Base-by-base conservation (phyloP, 768 basidiomycete genomes). In the Boletus rufocinnamomeus region DNA sequence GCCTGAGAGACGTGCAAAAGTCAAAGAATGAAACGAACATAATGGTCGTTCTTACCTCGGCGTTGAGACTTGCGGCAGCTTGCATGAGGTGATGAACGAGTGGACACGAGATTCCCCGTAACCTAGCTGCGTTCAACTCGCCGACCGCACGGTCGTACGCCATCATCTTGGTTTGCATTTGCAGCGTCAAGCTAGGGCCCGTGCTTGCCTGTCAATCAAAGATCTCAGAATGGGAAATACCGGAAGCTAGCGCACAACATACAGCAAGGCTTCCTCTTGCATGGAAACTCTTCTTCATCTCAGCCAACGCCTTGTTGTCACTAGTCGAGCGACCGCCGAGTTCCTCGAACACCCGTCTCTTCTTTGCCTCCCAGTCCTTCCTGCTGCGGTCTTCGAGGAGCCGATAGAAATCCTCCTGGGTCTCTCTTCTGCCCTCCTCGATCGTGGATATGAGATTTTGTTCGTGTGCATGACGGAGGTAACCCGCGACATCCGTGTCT, bases 131-230 rank as follows among this genome's bases (percentile, higher is more conserved):
- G 75, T 97, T 95, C 51, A 98, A 77, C 25, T 91, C 85, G 8
- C 82, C 78, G 44, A 98, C 78, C 34, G 91, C 87, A 49, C 85
- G 84, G 77, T 95, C 91, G 71, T 98, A 99, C 14, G 86, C 87
- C 89, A 98, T 93, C 95, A 98, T 95, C 75, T 91, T 92, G 74
- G 82, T 86, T 72, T 95, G 94, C 88, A 90, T 90, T 68, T 92
- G 89, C 41, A 91, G 72, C 16, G 81, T 84, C 23, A 87, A 74
- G 58, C 80, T 84, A 1, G 88, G 85, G 1, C 80, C 76, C 1
- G 78, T 74, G 54, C 77, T 76, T 45, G 80, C 69, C 76, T 81
- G 59, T 13, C 48, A 41, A 56, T 7, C 27, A 23, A 28, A 49
- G 13, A 41, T 27, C 13, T 70, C 40, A 66, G 59, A 58, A 43